Conservation (phyloP, 352 stramenopile species). For the Phytophthora litchii region DNA sequence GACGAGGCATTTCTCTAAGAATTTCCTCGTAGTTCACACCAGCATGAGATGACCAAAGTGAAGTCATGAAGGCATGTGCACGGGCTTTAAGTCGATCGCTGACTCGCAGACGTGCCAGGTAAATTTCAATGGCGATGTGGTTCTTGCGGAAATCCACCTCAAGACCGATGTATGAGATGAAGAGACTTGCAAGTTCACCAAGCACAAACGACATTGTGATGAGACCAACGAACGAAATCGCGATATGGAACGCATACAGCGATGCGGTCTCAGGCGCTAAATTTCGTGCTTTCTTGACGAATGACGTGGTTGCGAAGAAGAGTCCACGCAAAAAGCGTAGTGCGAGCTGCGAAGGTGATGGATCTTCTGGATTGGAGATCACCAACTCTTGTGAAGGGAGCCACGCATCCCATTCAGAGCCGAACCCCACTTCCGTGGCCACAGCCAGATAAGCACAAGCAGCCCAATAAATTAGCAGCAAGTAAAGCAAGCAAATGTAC, state of each 20-base stretch:
- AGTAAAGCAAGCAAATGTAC: conserved; percentile 60
- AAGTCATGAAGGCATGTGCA: conserved; percentile 50
- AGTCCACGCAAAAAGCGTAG: conserved; percentile 48
- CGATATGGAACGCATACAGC: conserved; percentile 51
- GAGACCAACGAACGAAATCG: conserved; percentile 48
- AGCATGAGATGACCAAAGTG: conserved; percentile 60
- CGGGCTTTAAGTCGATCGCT: conserved; percentile 38
- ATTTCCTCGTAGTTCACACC: conserved; percentile 61
- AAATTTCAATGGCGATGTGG: conserved; percentile 56
- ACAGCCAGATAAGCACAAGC: conserved; percentile 59
- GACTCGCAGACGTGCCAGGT: conserved; percentile 42
- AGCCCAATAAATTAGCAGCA: conserved; percentile 64
- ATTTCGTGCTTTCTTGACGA: conserved; percentile 53
- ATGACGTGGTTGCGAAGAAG: conserved; percentile 53
- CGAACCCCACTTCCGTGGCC: conserved; percentile 45
- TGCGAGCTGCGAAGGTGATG: conserved; percentile 24
- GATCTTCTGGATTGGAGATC: conserved; percentile 30
- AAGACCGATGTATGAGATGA: conserved; percentile 60
- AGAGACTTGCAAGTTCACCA: conserved; percentile 55
- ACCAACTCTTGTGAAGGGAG: conserved; percentile 43
- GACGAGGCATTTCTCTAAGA: conserved; percentile 46
- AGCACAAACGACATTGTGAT: conserved; percentile 66
- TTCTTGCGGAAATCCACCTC: conserved; percentile 70
- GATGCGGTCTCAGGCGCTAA: conserved; percentile 23
- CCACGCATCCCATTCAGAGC: conserved; percentile 58